Evolutionary conservation across 371 early-diverging fungal species (phyloP), one percentile per base, ranked within the genome.

Genomic region (Fennellomyces sp.): DNA sequence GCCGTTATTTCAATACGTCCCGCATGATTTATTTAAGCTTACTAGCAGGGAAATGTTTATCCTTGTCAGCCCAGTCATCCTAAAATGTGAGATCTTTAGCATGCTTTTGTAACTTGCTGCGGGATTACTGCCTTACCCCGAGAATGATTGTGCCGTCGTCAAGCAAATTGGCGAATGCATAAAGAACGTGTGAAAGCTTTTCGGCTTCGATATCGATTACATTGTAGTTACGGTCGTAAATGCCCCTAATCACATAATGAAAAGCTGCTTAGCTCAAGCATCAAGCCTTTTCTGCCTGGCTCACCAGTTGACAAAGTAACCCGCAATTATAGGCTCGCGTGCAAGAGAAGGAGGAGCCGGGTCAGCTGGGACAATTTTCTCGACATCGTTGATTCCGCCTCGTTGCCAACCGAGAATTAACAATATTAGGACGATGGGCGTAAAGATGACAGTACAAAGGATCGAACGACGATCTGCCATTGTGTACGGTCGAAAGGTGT

Each of bases 111-210:
- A n/a, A n/a, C n/a, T n/a, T n/a, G 5, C 31, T 12, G 33, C 26
- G 4, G 26, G 12, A 23, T 48, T 25, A 35, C 19, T 36, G 21
- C 28, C n/a, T 55, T 66, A 82, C 85, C 68, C 88, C 83, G 5
- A 88, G 74, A 19, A 85, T 67, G 12, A 90, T 81, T 1, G 72
- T 72, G 49, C 90, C 86, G 62, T 88, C 80, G 4, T 69, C 75
- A 36, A 83, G 71, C 21, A 94, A 76, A 70, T 94, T 92, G 41
- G 91, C 91, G 81, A 96, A 96, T 23, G 91, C 93, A 70, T 96
- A 95, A 66, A 92, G 89, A 52, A 97, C 54, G 56, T 92, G 91
- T 23, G 90, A 88, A 51, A 92, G 65, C 57, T 87, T 82, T 21
- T 79, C 73, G 27, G 76, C 81, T 11, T 73, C 35, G 13, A 92